phyloP scores from a whole-genome alignment of 768 basidiomycete species.

The Leccinum subgranulosum region DNA sequence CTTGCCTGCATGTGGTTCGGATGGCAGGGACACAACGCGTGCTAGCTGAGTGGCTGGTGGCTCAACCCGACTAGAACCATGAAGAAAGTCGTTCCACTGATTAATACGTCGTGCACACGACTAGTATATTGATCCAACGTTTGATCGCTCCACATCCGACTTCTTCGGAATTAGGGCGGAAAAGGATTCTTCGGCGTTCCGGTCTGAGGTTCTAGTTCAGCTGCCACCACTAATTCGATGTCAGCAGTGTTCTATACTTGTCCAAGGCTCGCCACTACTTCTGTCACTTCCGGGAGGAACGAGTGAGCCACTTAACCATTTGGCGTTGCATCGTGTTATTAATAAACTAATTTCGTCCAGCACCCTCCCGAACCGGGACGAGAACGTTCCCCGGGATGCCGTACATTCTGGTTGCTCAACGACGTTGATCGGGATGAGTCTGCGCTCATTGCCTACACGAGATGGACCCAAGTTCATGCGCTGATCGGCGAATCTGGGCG shows the following conservation, averaged over 20 bases:
- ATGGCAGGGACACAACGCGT: not conserved
- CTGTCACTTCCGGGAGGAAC: not conserved
- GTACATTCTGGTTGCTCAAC: constrained; percentile 8
- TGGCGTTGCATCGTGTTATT: not conserved
- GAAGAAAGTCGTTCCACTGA: not conserved
- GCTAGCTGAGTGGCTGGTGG: not conserved
- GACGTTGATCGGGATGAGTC: not conserved
- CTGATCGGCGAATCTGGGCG: constrained; percentile 1
- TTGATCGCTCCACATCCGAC: not conserved
- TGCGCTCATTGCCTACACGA: constrained; percentile 4
- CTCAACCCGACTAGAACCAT: not conserved
- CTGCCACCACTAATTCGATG: not conserved
- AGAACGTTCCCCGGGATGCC: constrained; percentile 3
- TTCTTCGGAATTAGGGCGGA: not conserved
- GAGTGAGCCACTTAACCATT: not conserved
- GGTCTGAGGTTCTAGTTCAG: not conserved
- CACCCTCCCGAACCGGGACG: not conserved
- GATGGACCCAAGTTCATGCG: not conserved
- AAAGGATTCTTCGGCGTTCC: not conserved
- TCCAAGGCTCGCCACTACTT: not conserved
- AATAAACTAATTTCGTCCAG: not conserved
- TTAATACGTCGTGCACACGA: not conserved
- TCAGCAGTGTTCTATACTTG: not conserved
- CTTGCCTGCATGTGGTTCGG: too few relatives aligned
- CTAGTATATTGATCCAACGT: not conserved